Evolutionary conservation across 495 filamentous ascomycete genomes (phyloP), one percentile per base, ranked within the genome.

Genomic region (Xeromyces bisporus): DNA sequence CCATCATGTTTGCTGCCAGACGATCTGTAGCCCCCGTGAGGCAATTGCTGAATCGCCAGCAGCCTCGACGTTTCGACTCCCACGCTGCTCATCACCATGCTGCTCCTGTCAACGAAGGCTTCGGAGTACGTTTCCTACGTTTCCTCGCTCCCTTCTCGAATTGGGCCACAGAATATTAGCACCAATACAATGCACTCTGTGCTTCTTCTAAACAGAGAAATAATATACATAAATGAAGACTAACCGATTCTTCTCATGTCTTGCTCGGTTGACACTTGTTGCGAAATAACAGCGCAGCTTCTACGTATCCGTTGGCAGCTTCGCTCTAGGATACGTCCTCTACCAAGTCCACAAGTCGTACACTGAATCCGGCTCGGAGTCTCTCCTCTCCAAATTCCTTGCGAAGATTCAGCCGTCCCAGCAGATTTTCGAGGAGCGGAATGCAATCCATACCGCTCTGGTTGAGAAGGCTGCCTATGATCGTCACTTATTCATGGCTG

Each of bases 401-500:
- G 43, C 50, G 28, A 64, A 65, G 29, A 81, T 39, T 43, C 48
- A 48, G 14, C 56, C 57, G 26, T 52, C 53, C 26, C 45, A 58
- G 41, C 46, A 74, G 37, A 41, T 60, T 2, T 76, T 65, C 48
- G 66, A 67, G 42, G 50, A 66, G 41, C 58, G 67, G 29, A 82
- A 80, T 44, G 58, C 60, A 15, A 43, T 77, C 33, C 79, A 76
- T 46, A 74, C 71, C 3, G 53, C 50, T 20, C 64, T 69, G 41
- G 48, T 81, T 30, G 77, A 83, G 60, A 73, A 75, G 54, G 79
- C 77, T 13, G 80, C 69, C 13, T 45, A 56, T 28, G 75, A 84
- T 49, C 58, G 70, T 43, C 68, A 73, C 41, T 47, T 85, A 42
- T 80, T 80, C 42, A 51, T 66, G 26, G 69, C 65, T 46, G 58